phyloP scores from a whole-genome alignment of 768 basidiomycete species.

The Podaxis rugospora region DNA sequence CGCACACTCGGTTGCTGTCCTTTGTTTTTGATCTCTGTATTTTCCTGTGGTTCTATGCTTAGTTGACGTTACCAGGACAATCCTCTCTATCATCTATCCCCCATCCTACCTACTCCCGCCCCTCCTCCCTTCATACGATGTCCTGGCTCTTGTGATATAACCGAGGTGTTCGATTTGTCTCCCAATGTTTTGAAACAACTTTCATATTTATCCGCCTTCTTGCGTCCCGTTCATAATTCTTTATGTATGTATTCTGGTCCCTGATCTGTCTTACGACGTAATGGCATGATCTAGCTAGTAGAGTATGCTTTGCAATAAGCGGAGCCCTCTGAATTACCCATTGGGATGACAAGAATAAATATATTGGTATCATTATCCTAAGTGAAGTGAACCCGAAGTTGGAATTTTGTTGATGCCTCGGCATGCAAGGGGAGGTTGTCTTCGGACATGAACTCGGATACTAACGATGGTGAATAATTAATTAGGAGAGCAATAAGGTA shows the following conservation, averaged over 20 bases:
- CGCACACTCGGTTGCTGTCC: not conserved
- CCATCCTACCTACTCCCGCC: not conserved
- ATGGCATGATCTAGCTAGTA: constrained; percentile 5
- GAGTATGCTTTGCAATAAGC: constrained; percentile 5
- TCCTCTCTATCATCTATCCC: not conserved
- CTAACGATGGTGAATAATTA: not conserved
- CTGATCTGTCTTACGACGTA: not conserved
- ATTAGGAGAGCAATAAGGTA: not conserved
- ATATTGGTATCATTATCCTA: constrained; percentile 7
- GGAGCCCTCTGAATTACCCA: constrained; percentile 2
- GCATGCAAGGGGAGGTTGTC: not conserved
- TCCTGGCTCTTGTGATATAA: not conserved
- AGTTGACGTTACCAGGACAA: not conserved
- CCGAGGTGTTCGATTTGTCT: not conserved
- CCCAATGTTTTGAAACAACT: constrained; percentile 4
- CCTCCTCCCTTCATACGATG: not conserved
- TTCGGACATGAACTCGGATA: not conserved
- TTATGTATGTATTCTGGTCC: constrained; percentile 9
- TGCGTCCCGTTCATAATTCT: not conserved
- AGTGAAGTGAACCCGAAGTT: not conserved
- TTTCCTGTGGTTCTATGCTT: not conserved
- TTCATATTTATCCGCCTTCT: constrained; percentile 10
- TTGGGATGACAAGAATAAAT: constrained; percentile 8
- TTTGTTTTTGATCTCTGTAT: not conserved
- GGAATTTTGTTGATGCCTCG: not conserved